Conservation (phyloP, 2,329 filamentous ascomycete genomes). For the Uncinocarpus reesii region DNA sequence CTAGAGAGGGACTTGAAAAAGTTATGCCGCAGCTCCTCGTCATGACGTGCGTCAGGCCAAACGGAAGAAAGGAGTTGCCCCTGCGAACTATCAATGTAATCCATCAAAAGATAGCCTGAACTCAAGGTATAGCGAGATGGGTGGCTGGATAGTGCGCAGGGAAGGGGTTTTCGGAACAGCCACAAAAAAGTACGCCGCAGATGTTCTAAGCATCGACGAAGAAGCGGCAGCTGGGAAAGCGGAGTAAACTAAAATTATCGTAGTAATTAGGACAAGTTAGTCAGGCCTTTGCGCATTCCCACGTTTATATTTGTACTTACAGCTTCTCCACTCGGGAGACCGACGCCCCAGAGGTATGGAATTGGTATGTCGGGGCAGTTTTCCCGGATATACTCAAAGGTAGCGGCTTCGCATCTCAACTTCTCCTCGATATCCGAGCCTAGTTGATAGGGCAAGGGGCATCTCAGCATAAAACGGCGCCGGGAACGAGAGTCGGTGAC, state of each 20-base stretch:
- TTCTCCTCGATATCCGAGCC: slow-evolving; percentile 11
- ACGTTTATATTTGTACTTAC: slow-evolving; percentile 12
- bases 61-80: slow-evolving; percentile 22
- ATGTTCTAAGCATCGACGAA: no score
- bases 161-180: neutral
- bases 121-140: neutral
- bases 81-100: slow-evolving; percentile 17
- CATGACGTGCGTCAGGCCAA: slow-evolving; percentile 16
- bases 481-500: neutral
- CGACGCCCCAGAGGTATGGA: slow-evolving; percentile 15
- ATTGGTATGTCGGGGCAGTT: slow-evolving; percentile 15
- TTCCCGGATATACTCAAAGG: slow-evolving; percentile 14
- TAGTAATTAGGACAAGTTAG: no score
- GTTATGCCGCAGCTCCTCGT: slow-evolving; percentile 17
- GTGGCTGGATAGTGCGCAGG: neutral
- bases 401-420: slow-evolving; percentile 11
- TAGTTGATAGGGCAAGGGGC: neutral
- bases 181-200: neutral
- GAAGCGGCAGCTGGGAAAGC: no score
- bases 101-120: slow-evolving; percentile 19
- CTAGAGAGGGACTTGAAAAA: slow-evolving; percentile 19
- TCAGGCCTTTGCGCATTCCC: no score
- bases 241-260: no score
- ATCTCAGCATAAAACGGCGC: slow-evolving; percentile 7
- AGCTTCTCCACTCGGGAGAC: slow-evolving; percentile 20